Conservation (phyloP, 192 early-diverging fungal species). For the Physocladia obscura region DNA sequence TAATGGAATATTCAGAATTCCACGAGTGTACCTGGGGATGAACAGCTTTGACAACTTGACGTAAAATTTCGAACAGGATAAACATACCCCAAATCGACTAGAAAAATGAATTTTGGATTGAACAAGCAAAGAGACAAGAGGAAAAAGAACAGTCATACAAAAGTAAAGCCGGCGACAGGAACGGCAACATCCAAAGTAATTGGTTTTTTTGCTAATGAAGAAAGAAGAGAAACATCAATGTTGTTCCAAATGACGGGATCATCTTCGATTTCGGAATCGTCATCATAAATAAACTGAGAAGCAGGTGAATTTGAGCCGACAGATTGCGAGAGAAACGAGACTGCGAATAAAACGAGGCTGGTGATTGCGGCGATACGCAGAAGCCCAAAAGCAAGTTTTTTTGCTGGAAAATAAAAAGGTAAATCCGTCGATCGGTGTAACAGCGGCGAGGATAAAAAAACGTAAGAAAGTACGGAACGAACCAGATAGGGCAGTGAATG, state of each 20-base stretch:
- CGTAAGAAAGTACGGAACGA: background rate
- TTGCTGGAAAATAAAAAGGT: background rate
- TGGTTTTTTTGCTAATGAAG: background rate
- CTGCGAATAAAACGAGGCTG: background rate
- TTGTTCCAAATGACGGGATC: background rate
- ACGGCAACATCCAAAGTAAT: background rate
- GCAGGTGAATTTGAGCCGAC: background rate
- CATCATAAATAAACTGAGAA: background rate
- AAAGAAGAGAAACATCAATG: background rate
- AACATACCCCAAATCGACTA: constrained; percentile 15
- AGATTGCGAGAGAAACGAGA: constrained; percentile 9
- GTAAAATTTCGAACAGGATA: constrained; percentile 4
- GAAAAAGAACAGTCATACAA: background rate
- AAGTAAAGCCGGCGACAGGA: background rate
- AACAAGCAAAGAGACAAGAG: background rate
- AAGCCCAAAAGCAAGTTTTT: background rate
- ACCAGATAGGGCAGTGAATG: background rate
- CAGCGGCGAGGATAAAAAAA: background rate
- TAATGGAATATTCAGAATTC: too few relatives aligned
- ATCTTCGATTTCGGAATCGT: background rate
- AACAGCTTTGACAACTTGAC: background rate
- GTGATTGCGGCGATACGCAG: background rate
- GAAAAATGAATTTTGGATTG: background rate
- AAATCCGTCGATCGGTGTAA: too few relatives aligned
- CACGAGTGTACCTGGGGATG: background rate